Percentiles rank a stretch among this genome's conserved stretches.
Evolutionary conservation across 306 rosid genomes (phyloP).

Genomic region (Cajanus cajan): DNA sequence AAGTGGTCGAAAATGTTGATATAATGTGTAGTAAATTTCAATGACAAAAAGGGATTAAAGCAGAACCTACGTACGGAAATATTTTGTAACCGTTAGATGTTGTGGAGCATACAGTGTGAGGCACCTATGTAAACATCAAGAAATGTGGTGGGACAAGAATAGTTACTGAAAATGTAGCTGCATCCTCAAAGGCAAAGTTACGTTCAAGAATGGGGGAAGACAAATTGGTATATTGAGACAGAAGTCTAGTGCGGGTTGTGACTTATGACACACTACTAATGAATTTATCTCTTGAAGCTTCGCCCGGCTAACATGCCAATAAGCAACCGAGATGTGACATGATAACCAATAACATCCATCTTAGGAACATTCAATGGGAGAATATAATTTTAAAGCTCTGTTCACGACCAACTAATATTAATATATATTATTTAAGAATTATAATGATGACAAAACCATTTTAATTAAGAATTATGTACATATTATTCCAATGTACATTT

Average conservation of each 20-base stretch:
- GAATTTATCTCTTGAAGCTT: neutral
- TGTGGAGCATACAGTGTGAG: constrained; percentile 25
- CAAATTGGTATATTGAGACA: neutral
- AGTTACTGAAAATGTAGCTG: constrained; percentile 9
- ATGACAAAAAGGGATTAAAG: constrained; percentile 4
- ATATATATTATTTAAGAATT: too few species aligned
- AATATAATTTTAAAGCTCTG: too few species aligned
- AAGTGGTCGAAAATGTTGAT: neutral
- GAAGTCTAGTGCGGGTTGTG: neutral
- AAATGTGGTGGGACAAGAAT: constrained; percentile 3
- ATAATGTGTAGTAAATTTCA: neutral
- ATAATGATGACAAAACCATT: too few species aligned
- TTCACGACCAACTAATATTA: too few species aligned
- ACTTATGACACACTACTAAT: neutral
- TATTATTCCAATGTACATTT: too few species aligned
- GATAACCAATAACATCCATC: too few species aligned
- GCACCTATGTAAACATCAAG: neutral
- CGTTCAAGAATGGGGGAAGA: neutral
- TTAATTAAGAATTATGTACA: too few species aligned
- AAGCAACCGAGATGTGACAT: constrained; percentile 5
- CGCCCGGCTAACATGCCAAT: neutral
- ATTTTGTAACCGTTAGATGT: neutral
- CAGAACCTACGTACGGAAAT: neutral
- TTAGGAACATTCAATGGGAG: too few species aligned
- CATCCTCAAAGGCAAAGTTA: neutral